Percentiles rank a stretch among this genome's conserved stretches.
Evolutionary conservation across 331 rosid species (phyloP).

Genomic region (Saraca asoca): DNA sequence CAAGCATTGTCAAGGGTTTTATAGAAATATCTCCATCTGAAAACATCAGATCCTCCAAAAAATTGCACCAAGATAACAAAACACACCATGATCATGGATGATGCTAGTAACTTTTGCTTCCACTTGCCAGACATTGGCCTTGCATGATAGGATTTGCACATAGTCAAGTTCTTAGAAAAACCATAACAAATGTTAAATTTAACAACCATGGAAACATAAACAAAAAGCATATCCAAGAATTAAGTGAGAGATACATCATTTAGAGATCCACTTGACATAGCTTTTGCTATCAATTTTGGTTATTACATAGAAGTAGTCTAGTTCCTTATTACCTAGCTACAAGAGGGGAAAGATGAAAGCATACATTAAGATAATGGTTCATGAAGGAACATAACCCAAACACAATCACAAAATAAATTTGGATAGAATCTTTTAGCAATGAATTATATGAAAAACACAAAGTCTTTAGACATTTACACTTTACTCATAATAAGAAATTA

Average conservation of each 20-base stretch:
- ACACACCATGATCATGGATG: conserved; percentile 49
- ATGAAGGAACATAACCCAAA: background rate
- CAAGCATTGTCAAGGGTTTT: conserved; percentile 73
- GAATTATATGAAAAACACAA: too few species aligned
- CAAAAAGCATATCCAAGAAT: background rate
- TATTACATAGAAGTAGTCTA: background rate
- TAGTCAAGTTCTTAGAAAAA: background rate
- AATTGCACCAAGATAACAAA: conserved; percentile 60
- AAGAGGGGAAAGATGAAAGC: background rate
- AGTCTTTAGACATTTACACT: background rate
- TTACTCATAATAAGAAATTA: background rate
- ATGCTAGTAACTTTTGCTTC: conserved; percentile 45
- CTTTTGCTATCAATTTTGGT: too few species aligned
- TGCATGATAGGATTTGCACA: conserved; percentile 35
- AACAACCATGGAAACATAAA: background rate
- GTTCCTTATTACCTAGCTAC: background rate
- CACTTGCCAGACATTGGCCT: conserved; percentile 39
- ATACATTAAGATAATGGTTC: background rate
- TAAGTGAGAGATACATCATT: background rate
- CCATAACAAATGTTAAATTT: conserved; percentile 3
- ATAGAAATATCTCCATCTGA: conserved; percentile 84
- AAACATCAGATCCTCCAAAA: conserved; percentile 68
- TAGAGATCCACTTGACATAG: background rate
- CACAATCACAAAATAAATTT: background rate
- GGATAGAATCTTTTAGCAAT: too few species aligned